Conservation (phyloP, 208 protist species). For the Wallacemonas rigidus region DNA sequence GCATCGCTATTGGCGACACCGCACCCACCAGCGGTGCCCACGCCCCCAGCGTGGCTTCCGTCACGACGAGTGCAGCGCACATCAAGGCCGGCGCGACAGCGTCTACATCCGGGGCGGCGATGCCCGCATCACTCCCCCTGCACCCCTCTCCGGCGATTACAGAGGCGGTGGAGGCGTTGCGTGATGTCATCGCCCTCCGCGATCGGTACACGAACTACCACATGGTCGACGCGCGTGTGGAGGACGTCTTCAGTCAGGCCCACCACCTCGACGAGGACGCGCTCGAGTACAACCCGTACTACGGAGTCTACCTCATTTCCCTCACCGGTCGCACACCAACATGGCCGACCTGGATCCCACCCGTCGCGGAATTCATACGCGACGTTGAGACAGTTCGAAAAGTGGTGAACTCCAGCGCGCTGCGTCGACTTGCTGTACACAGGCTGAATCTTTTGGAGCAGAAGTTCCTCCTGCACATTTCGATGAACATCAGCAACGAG, state of each 20-base stretch:
- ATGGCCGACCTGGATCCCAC: conserved; percentile 79
- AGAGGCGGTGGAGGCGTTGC: conserved; percentile 64
- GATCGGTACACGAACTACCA: conserved; percentile 70
- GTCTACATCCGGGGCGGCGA: background rate
- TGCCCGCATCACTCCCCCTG: background rate
- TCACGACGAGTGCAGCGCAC: background rate
- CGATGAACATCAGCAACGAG: conserved; percentile 91
- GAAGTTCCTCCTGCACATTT: conserved; percentile 93
- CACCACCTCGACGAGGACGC: conserved; percentile 80
- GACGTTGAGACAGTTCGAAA: conserved; percentile 73
- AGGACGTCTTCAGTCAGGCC: conserved; percentile 83
- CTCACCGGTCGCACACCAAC: conserved; percentile 61
- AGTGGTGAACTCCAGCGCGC: conserved; percentile 47
- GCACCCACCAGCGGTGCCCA: background rate
- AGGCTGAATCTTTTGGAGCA: conserved; percentile 90
- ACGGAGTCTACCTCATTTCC: conserved; percentile 85
- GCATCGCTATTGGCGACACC: conserved; percentile 64
- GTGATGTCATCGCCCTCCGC: conserved; percentile 65
- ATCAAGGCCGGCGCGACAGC: background rate
- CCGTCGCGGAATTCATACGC: conserved; percentile 82
- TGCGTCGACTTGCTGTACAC: conserved; percentile 86
- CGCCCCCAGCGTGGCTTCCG: background rate
- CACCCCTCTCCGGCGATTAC: conserved; percentile 6
- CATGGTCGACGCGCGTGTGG: conserved; percentile 59
- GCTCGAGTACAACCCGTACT: conserved; percentile 91